A percentile compares a stretch with the other conserved stretches of the same genome.
Conservation (phyloP, 164 flowering plant species). For the Litsea cubeba region DNA sequence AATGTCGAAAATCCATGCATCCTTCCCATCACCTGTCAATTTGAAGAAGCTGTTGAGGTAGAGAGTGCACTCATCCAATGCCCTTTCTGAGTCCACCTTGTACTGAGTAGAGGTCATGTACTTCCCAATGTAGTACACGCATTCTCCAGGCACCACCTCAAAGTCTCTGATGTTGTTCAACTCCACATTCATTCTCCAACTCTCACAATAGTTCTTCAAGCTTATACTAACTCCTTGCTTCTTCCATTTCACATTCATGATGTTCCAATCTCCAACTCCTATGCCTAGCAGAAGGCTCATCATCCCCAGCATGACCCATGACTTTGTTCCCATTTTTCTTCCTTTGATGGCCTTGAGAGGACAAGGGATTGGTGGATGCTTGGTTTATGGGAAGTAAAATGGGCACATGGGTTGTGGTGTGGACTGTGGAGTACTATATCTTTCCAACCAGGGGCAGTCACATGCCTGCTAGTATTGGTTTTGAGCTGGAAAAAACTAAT, state of each 20-base stretch:
- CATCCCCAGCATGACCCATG: background rate
- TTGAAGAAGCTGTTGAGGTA: slow-evolving; percentile 36
- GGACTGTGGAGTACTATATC: background rate
- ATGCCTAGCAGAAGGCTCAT: background rate
- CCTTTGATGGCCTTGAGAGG: background rate
- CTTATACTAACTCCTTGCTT: slow-evolving; percentile 16
- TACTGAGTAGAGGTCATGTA: slow-evolving; percentile 73
- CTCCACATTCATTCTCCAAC: slow-evolving; percentile 82
- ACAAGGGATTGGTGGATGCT: background rate
- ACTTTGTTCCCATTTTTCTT: background rate
- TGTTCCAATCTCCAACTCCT: slow-evolving; percentile 41
- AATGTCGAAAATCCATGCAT: slow-evolving; percentile 75
- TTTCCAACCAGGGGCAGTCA: background rate
- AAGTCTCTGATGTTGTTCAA: slow-evolving; percentile 59
- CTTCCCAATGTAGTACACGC: slow-evolving; percentile 47
- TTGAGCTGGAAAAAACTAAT: too few relatives aligned
- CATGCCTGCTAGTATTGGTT: too few relatives aligned
- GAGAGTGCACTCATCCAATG: slow-evolving; percentile 41
- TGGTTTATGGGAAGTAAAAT: slow-evolving; percentile 3
- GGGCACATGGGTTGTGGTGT: slow-evolving; percentile 14
- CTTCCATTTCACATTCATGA: slow-evolving; percentile 28
- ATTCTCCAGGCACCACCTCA: slow-evolving; percentile 68
- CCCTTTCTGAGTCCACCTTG: slow-evolving; percentile 45
- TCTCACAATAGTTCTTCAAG: slow-evolving; percentile 72
- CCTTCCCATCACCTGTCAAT: slow-evolving; percentile 43